Percentiles rank a stretch among this genome's conserved stretches.
Conservation (phyloP, 163 green algal species). For the Chloromonas sp. region DNA sequence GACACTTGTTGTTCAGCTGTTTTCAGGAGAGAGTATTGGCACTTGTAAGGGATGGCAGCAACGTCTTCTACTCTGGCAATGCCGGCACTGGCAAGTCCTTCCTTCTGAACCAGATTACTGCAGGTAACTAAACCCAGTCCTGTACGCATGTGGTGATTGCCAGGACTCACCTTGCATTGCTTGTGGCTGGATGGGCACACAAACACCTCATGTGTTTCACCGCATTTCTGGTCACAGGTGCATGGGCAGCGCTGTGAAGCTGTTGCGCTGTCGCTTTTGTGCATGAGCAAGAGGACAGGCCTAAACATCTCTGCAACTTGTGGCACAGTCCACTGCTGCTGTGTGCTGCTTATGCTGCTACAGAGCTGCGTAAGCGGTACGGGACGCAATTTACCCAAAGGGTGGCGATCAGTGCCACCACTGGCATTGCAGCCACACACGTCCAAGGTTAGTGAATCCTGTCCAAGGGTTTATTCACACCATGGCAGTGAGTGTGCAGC, state of each 20-base stretch:
- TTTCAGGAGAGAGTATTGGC: slow-evolving; percentile 43
- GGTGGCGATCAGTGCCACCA: slow-evolving; percentile 59
- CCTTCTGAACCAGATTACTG: slow-evolving; percentile 57
- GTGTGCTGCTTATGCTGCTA: background rate
- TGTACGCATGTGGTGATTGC: background rate
- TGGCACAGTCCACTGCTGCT: background rate
- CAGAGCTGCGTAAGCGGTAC: slow-evolving; percentile 38
- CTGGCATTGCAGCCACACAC: slow-evolving; percentile 71
- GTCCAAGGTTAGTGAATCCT: slow-evolving; percentile 33
- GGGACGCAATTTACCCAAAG: slow-evolving; percentile 27
- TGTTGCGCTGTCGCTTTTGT: too few species aligned
- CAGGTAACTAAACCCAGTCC: background rate
- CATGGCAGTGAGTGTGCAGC: too few species aligned
- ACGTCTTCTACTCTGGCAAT: slow-evolving; percentile 69
- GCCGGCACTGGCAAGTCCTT: slow-evolving; percentile 62
- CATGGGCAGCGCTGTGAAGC: too few species aligned
- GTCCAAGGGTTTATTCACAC: too few species aligned
- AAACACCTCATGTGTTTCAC: too few species aligned
- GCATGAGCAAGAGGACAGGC: too few species aligned
- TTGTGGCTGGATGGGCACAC: too few species aligned
- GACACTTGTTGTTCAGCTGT: background rate
- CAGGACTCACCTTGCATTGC: too few species aligned
- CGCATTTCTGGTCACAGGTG: too few species aligned
- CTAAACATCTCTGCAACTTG: background rate
- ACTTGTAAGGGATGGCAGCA: slow-evolving; percentile 44